A percentile compares a stretch with the other conserved stretches of the same genome.
phyloP scores from a whole-genome alignment of 1,284 basidiomycete species.

The Irpex lacteus region DNA sequence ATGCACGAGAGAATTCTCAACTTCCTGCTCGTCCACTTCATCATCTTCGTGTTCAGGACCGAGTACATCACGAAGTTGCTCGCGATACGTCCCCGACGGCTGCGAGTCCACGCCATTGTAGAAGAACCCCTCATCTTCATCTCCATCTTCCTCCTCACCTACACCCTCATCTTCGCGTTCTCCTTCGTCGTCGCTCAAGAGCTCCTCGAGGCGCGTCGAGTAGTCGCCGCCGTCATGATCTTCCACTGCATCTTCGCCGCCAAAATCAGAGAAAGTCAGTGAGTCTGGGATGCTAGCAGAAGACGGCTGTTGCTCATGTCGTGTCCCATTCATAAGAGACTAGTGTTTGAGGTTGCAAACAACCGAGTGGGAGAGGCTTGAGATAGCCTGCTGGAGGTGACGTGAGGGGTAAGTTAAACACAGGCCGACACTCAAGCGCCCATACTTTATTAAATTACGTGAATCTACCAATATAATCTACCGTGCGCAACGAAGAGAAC shows the following conservation, averaged over 20 bases:
- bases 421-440: background rate
- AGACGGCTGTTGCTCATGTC: conserved; percentile 14
- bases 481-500: no score
- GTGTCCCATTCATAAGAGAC: conserved; percentile 29
- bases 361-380: background rate
- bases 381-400: background rate
- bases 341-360: background rate
- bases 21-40: conserved; percentile 41
- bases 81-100: conserved; percentile 45
- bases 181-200: conserved; percentile 46
- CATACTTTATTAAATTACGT: background rate
- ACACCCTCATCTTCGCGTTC: conserved; percentile 25
- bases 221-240: conserved; percentile 51
- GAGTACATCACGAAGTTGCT: conserved; percentile 73
- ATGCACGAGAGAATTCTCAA: conserved; percentile 42
- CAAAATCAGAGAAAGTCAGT: conserved; percentile 32
- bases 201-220: conserved; percentile 69
- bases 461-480: no score
- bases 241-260: conserved; percentile 29
- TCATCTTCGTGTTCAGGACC: conserved; percentile 60
- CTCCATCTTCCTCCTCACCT: conserved; percentile 44
- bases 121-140: conserved; percentile 62
- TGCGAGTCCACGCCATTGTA: conserved; percentile 69
- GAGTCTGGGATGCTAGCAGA: conserved; percentile 15
- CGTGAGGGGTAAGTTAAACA: background rate